phyloP scores from a whole-genome alignment of 768 basidiomycete genomes.

The Porphyrellus cyaneotinctus region DNA sequence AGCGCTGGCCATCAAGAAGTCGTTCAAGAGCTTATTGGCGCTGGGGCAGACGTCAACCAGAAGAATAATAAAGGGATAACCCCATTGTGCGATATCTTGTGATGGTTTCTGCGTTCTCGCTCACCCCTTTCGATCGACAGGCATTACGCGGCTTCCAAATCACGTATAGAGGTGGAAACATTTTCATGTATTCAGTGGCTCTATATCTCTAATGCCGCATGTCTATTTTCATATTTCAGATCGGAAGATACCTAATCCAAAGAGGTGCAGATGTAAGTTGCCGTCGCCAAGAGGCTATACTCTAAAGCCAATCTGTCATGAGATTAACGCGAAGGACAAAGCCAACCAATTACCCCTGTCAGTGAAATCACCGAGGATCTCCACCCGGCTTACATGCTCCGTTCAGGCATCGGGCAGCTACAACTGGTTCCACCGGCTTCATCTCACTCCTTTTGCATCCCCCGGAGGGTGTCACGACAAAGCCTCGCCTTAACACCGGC shows the following conservation, averaged over 20 bases:
- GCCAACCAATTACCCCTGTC: conserved; percentile 91
- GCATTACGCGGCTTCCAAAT: conserved; percentile 92
- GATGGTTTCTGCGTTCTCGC: background rate
- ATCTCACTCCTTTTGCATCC: conserved; percentile 82
- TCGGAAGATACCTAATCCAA: conserved; percentile 79
- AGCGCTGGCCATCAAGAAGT: conserved; percentile 78
- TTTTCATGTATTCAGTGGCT: conserved; percentile 26
- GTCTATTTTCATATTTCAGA: conserved; percentile 47
- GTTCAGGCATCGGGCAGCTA: conserved; percentile 87
- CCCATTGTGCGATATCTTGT: conserved; percentile 55
- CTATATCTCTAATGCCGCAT: conserved; percentile 18
- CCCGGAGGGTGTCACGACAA: conserved; percentile 58
- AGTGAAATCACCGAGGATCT: conserved; percentile 2
- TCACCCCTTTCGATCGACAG: conserved; percentile 37
- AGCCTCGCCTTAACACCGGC: conserved; percentile 81
- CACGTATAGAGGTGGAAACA: conserved; percentile 64
- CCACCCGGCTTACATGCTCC: conserved; percentile 1
- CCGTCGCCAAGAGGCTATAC: conserved; percentile 24
- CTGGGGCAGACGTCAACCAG: conserved; percentile 78
- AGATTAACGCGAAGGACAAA: conserved; percentile 94
- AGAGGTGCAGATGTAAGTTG: conserved; percentile 86
- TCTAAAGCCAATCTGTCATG: conserved; percentile 29
- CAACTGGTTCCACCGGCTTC: conserved; percentile 90
- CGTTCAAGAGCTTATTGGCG: conserved; percentile 72
- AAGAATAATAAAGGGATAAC: conserved; percentile 81